Conservation (phyloP, 306 rosid genomes). For the Leucaena leucocephala region DNA sequence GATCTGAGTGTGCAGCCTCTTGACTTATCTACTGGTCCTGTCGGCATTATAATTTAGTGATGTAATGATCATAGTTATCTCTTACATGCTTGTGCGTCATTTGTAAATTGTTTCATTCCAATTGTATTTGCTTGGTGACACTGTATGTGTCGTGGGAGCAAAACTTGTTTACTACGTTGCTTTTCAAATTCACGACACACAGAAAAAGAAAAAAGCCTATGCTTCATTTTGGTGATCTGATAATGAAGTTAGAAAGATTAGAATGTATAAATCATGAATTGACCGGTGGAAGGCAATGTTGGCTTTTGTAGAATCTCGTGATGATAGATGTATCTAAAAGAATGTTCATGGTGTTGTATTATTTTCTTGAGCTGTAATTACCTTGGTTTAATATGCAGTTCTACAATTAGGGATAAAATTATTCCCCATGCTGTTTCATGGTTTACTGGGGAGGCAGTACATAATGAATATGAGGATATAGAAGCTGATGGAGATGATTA, state of each 20-base stretch:
- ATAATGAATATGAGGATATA: slow-evolving; percentile 45
- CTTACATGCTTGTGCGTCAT: slow-evolving; percentile 8
- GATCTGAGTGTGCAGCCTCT: background rate
- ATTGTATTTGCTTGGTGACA: background rate
- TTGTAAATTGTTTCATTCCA: slow-evolving; percentile 16
- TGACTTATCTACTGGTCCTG: slow-evolving; percentile 9
- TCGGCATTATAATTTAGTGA: slow-evolving; percentile 10
- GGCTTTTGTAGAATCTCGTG: slow-evolving; percentile 20
- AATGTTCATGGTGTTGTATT: background rate
- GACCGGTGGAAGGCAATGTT: slow-evolving; percentile 25
- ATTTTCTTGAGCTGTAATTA: slow-evolving; percentile 16
- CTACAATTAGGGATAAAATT: slow-evolving; percentile 55
- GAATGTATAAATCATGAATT: background rate
- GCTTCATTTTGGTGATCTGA: slow-evolving; percentile 6
- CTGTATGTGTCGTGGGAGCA: background rate
- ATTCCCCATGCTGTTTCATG: slow-evolving; percentile 67
- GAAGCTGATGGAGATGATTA: slow-evolving; percentile 38
- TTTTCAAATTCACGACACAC: background rate
- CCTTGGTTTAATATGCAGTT: slow-evolving; percentile 44
- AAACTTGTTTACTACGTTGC: slow-evolving; percentile 1
- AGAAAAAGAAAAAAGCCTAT: background rate
- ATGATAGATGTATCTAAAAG: slow-evolving; percentile 15
- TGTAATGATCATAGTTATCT: background rate
- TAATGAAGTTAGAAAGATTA: background rate
- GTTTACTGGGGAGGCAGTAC: slow-evolving; percentile 59